phyloP scores from a whole-genome alignment of 2,329 filamentous ascomycete genomes.

The Aspergillus calidoustus region DNA sequence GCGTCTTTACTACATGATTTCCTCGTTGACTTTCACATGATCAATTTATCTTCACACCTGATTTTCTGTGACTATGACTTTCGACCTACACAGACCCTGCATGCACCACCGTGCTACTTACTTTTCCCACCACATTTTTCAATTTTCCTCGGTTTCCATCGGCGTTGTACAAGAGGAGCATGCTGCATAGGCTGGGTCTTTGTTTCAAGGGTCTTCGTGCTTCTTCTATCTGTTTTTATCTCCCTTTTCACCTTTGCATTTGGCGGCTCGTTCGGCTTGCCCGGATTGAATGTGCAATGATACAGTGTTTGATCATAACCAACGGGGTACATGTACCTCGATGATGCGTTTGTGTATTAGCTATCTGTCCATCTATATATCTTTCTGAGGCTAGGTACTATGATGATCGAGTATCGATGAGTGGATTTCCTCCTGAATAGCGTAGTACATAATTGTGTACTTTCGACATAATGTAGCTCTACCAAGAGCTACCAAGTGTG shows the following conservation, averaged over 20 bases:
- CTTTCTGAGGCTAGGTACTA: too few species aligned
- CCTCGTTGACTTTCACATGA: too few species aligned
- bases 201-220: not conserved
- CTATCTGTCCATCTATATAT: too few species aligned
- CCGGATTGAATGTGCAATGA: slow-evolving; percentile 1
- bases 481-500: too few species aligned
- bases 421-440: too few species aligned
- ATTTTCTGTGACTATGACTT: slow-evolving; percentile 10
- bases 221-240: slow-evolving; percentile 4
- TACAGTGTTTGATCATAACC: not conserved
- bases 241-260: slow-evolving; percentile 9
- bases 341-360: too few species aligned
- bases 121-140: not conserved
- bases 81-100: not conserved
- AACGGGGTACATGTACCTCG: not conserved
- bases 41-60: slow-evolving; percentile 44
- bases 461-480: too few species aligned
- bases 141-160: slow-evolving; percentile 1
- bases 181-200: slow-evolving; percentile 27
- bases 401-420: too few species aligned
- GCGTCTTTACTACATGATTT: slow-evolving; percentile 50
- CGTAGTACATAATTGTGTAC: too few species aligned
- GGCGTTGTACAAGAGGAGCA: slow-evolving; percentile 30
- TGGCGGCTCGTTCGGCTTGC: not conserved
- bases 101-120: too few species aligned